A percentile compares a stretch with the other conserved stretches of the same genome.
Evolutionary conservation across 352 stramenopile genomes (phyloP).

Genomic region (Bremia lactucae): DNA sequence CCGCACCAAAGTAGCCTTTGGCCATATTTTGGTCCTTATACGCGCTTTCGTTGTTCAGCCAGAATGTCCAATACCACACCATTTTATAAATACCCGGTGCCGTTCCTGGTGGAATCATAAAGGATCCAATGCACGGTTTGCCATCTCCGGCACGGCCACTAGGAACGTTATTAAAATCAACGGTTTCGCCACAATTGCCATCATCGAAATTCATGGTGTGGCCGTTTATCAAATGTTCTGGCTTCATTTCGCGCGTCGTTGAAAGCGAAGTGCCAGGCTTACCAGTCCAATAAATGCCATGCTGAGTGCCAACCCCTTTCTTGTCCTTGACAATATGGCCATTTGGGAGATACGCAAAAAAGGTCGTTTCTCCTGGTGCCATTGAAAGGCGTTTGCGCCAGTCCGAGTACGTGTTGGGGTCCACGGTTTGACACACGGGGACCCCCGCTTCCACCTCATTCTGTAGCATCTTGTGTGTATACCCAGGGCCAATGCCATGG

Average conservation of each 20-base stretch:
- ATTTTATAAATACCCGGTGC: slow-evolving; percentile 45
- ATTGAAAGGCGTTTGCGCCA: slow-evolving; percentile 44
- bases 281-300: slow-evolving; percentile 58
- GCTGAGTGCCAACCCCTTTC: slow-evolving; percentile 42
- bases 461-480: slow-evolving; percentile 66
- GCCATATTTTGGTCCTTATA: slow-evolving; percentile 44
- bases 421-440: slow-evolving; percentile 34
- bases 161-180: slow-evolving; percentile 30
- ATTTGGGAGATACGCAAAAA: slow-evolving; percentile 49
- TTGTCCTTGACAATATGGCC: slow-evolving; percentile 64
- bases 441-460: slow-evolving; percentile 42
- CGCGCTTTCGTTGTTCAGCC: slow-evolving; percentile 27
- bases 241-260: slow-evolving; percentile 40
- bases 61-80: slow-evolving; percentile 71
- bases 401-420: slow-evolving; percentile 41
- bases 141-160: slow-evolving; percentile 43
- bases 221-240: slow-evolving; percentile 35
- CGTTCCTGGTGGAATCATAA: slow-evolving; percentile 33
- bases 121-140: slow-evolving; percentile 48
- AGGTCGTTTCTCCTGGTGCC: slow-evolving; percentile 26
- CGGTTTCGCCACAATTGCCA: slow-evolving; percentile 45
- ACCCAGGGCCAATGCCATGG: slow-evolving; percentile 35
- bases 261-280: slow-evolving; percentile 22
- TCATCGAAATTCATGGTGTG: slow-evolving; percentile 43
- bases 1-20: slow-evolving; percentile 50